Percentiles rank a stretch among this genome's conserved stretches.
phyloP scores from a whole-genome alignment of 768 basidiomycete species.

The Podaxis sp. region DNA sequence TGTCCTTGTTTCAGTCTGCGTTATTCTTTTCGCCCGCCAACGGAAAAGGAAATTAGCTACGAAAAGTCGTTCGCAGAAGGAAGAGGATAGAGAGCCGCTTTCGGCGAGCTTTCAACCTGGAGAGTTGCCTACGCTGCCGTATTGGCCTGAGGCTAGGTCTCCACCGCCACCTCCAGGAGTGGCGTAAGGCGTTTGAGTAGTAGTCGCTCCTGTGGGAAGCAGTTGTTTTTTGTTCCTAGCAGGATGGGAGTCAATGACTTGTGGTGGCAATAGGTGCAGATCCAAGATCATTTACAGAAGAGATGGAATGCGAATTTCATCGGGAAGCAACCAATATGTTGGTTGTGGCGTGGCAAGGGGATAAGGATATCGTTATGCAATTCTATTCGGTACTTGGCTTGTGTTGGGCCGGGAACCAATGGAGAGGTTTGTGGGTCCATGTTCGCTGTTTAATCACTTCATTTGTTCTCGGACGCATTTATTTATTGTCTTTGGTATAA shows the following conservation, averaged over 20 bases:
- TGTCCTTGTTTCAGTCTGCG: background rate
- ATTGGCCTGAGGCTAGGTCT: background rate
- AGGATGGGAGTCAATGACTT: background rate
- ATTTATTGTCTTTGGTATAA: background rate
- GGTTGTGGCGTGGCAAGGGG: background rate
- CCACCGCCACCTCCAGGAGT: background rate
- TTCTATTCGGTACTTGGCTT: background rate
- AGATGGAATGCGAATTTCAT: background rate
- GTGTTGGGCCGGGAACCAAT: background rate
- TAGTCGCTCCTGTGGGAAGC: background rate
- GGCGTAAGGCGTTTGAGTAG: background rate
- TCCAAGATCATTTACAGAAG: background rate
- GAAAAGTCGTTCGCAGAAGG: background rate
- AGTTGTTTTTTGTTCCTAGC: background rate
- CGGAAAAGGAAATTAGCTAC: background rate
- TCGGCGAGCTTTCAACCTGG: slow-evolving; percentile 11
- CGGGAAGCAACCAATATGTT: background rate
- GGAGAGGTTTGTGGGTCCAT: background rate
- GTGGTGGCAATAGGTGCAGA: too few species aligned
- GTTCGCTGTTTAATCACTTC: background rate
- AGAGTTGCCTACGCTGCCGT: slow-evolving; percentile 5
- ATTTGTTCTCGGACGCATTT: background rate
- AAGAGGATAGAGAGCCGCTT: slow-evolving; percentile 3
- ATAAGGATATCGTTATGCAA: background rate
- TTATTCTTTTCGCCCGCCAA: background rate